A percentile compares a stretch with the other conserved stretches of the same genome.
Conservation (phyloP, 1,284 basidiomycete species). For the Phellopilus nigrolimitatus region DNA sequence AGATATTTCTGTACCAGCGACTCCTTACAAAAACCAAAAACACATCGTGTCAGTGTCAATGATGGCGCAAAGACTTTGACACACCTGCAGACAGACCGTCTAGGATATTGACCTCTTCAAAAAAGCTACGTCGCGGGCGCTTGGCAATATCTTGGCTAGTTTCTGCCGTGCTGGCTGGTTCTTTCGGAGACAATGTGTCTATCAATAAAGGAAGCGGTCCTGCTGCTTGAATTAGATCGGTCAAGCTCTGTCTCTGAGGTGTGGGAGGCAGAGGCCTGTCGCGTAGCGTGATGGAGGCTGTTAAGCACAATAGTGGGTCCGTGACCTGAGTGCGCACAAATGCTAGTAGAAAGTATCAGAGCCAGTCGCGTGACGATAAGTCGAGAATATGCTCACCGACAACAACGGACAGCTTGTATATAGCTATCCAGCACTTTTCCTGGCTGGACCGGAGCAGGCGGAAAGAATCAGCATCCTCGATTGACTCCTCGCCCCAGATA, state of each 20-base stretch:
- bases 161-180: neutral
- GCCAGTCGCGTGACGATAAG: too few species aligned
- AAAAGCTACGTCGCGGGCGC: constrained; percentile 17
- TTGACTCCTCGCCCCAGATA: constrained; percentile 63
- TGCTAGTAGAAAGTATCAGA: constrained; percentile 35
- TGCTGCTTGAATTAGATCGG: constrained; percentile 37
- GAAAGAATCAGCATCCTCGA: constrained; percentile 51
- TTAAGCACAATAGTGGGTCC: constrained; percentile 77
- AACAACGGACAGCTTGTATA: constrained; percentile 69
- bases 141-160: neutral
- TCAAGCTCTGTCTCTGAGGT: constrained; percentile 49
- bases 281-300: constrained; percentile 73
- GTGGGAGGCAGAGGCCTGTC: constrained; percentile 57
- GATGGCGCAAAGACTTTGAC: neutral
- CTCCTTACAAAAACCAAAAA: neutral
- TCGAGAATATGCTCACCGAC: constrained; percentile 52
- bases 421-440: constrained; percentile 63
- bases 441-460: constrained; percentile 55
- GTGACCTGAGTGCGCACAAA: constrained; percentile 67
- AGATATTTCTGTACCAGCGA: constrained; percentile 34
- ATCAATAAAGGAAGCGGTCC: constrained; percentile 28
- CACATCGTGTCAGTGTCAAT: neutral
- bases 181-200: constrained; percentile 8
- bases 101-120: constrained; percentile 80
- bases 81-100: constrained; percentile 50